Evolutionary conservation across 2,329 filamentous ascomycete species (phyloP), one percentile per base, ranked within the genome.

Genomic region (Geosmithia morbida): DNA sequence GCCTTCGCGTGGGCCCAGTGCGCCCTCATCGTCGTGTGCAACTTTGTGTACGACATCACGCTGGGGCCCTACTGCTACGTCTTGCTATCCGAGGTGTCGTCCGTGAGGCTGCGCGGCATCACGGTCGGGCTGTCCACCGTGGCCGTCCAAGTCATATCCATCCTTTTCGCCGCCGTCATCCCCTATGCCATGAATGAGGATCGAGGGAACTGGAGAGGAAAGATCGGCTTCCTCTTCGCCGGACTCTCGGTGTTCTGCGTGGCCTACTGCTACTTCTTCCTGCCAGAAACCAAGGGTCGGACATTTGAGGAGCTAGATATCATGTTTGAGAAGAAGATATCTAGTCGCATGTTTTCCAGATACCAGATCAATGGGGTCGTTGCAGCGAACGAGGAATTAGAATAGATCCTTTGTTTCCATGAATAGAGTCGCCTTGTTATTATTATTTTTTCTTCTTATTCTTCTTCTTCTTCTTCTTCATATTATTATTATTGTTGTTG

Each of bases 21-120:
- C 26, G 51, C 56, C 2, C 49, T 64, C n/a, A 61, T 58, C 2
- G 54, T 66, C 14, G 50, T 64, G 19, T 64, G 59, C 55, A 60
- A 57, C 2, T 57, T 61, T 41, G 48, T 58, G 42, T 47, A 47
- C 46, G 41, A 42, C 46, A 63, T 69, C 42, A 58, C 69, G 43
- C 16, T 65, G 41, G 63, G 63, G 2, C 63, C 63, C 3, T 60
- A 65, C 44, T 56, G 57, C 46, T 65, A 64, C 56, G 60, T 60
- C n/a, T 56, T 65, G 46, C 57, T 63, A 2, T 53, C 62, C 11
- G 63, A 66, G 52, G 55, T 61, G 7, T 59, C 57, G 6, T 59
- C 60, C 6, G 61, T 60, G 16, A 58, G 61, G 13, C 54, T 65
- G 20, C 56, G 62, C 10, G 54, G 57, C 22, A 57, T 57, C 42